Base-by-base conservation (phyloP, 2,329 filamentous ascomycete genomes). In the Proliferodiscus dingleyae region DNA sequence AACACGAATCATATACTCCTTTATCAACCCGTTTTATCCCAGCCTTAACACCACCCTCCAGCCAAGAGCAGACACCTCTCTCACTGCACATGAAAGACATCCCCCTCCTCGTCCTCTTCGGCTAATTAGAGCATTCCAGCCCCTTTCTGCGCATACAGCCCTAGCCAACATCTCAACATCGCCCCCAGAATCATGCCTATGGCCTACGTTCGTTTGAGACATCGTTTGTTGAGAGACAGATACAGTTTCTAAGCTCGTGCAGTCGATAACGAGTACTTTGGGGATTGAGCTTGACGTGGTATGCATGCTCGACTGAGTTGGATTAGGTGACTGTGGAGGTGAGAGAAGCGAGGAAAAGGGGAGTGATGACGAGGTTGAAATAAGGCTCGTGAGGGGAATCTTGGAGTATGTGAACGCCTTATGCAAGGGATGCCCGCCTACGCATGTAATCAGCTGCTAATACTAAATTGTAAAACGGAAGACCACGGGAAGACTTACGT, bases 81-180 rank as follows among this genome's bases (percentile, higher is more conserved):
- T 74, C 34, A 91, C 78, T 32, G 83, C 84, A 64, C 87, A 91
- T 3, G 78, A 77, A 28, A 90, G 64, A 60, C 87, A 91, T 0
- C 83, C 85, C 50, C 84, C 72, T 53, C 79, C 77, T 30, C 74
- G 71, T 41, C 83, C 77, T 30, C 74, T 71, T 41, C 83, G 72
- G 50, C 82, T 86, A 51, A 90, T 73, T 15, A 90, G 62, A 18
- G 86, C 85, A 61, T 89, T 85, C 73, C 82, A 83, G 2, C 86
- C 86, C 54, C 76, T 80, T 59, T 87, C 80, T 1, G 85, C 82
- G 61, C 87, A 90, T 54, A 87, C 72, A 2, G 85, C 85, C 39
- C 86, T 71, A 1, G 82, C 83, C 42, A 90, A 66, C 7, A 89
- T 74, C 64, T 89, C 84, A 60, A 85, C 70, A 56, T 83, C 80